A percentile compares a stretch with the other conserved stretches of the same genome.
Evolutionary conservation across 2,329 filamentous ascomycete species (phyloP).

Genomic region (Scolecobasidium constrictum): DNA sequence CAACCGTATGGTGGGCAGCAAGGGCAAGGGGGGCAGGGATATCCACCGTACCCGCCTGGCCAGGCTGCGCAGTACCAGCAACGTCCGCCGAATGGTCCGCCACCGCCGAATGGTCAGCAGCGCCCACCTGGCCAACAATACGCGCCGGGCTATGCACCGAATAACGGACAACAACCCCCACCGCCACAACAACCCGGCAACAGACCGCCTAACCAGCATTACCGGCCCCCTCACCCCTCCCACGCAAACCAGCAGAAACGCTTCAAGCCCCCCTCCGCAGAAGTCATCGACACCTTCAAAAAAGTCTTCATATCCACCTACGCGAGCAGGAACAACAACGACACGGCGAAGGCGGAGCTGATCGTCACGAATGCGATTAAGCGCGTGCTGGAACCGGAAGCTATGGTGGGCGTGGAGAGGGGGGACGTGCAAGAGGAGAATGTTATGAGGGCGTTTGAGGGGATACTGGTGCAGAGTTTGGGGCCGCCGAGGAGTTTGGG

Average conservation of each 20-base stretch:
- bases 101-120: not conserved
- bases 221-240: not conserved
- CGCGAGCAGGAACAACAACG: conserved; percentile 1
- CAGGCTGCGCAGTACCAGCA: not conserved
- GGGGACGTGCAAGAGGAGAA: not conserved
- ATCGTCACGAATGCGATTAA: conserved; percentile 9
- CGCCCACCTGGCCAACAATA: not conserved
- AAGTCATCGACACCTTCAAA: conserved; percentile 10
- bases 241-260: not conserved
- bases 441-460: not conserved
- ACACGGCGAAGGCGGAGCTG: not conserved
- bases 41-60: not conserved
- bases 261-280: not conserved
- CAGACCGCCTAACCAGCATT: conserved; percentile 4
- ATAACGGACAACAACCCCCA: not conserved
- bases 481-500: conserved; percentile 9
- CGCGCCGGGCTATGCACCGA: not conserved
- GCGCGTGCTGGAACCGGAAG: conserved; percentile 9
- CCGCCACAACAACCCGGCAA: not conserved
- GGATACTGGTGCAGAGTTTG: conserved; percentile 5
- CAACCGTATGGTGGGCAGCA: not conserved
- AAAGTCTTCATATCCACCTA: conserved; percentile 6
- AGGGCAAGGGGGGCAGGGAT: not conserved
- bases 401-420: not conserved
- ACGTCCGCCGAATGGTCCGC: not conserved